Base-by-base conservation (phyloP, 1,139 yeast genomes). In the Torulaspora globosa region DNA sequence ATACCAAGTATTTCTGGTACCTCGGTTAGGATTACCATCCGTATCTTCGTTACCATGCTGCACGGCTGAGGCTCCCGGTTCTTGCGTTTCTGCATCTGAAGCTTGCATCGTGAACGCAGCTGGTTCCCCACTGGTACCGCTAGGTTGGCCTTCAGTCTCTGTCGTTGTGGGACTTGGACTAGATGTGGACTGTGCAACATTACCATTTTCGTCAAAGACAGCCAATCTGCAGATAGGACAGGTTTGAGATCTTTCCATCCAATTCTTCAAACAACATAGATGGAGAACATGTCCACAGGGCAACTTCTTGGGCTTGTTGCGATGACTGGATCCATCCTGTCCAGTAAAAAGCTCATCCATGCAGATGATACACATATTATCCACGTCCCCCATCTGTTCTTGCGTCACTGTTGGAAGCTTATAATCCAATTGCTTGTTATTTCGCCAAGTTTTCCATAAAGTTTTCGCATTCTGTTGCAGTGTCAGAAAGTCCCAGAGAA, bases 181-280 rank as follows among this genome's bases (percentile, higher is more conserved):
- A 3, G 42, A 19, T 9, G 46, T 26, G 4, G 49, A 39, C 28
- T 53, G 55, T 18, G 50, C 48, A 5, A 56, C 52, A 23, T 52
- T 55, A 12, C 62, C 65, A 12, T 50, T 52, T 24, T 54, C 57
- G 40, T 58, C 65, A 48, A 75, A 72, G 2, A 89, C 96, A n/a
- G 83, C 78, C 15, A 83, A 72, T 54, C 97, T 74, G 66, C 97
- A 92, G 47, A 90, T 80, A 0, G 99, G 98, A 69, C 99, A 92
- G 24, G 80, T 78, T 57, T 84, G 94, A 0, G 96, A 87, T 54
- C 96, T 75, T 60, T 87, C 96, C 55, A 92, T 72, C 99, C 99
- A 92, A 56, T 86, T 85, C 60, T 86, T 85, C 53, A 92, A 74
- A 65, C 98, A 92, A 2, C 95, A 92, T 70, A 84, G 72, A 64